A percentile compares a stretch with the other conserved stretches of the same genome.
These are phyloP conservation scores for Penstemon barbatus DNA, from an alignment of 257 asterid genomes.

Conservation along the genomic window DNA sequence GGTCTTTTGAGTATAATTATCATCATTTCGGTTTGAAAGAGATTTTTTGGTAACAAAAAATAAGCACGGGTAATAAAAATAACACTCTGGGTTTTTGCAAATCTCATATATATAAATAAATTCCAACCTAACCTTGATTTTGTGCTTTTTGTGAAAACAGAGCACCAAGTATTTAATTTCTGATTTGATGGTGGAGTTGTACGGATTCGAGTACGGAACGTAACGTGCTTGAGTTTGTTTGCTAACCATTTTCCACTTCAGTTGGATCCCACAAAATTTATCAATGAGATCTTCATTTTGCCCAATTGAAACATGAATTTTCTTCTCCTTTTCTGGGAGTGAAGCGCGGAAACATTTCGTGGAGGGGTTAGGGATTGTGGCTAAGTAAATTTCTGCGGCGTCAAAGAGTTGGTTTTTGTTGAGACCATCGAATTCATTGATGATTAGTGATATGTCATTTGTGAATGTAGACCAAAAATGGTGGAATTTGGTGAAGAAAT, in stretches of 20 bases:
- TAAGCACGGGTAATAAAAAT: no score
- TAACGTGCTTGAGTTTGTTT: neutral
- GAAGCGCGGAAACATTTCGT: constrained; percentile 32
- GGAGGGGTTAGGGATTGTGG: constrained; percentile 31
- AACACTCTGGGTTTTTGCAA: no score
- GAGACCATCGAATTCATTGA: constrained; percentile 55
- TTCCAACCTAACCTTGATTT: neutral
- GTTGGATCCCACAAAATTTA: constrained; percentile 29
- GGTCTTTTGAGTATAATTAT: no score
- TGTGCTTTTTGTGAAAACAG: constrained; percentile 43
- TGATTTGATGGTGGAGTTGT: neutral
- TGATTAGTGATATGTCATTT: constrained; percentile 34
- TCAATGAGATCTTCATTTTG: constrained; percentile 37
- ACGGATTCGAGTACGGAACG: neutral
- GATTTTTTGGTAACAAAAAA: no score
- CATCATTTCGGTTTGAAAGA: no score
- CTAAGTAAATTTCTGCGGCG: constrained; percentile 47
- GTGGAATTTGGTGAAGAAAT: constrained; percentile 17
- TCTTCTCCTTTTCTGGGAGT: constrained; percentile 43
- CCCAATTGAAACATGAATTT: constrained; percentile 35
- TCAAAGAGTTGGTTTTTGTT: constrained; percentile 39
- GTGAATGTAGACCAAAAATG: constrained; percentile 28
- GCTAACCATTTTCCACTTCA: constrained; percentile 42
- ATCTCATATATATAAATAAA: no score
- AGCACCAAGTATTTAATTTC: constrained; percentile 35